A percentile compares a stretch with the other conserved stretches of the same genome.
Conservation (phyloP, 1,284 basidiomycete species). For the Salmacisia buchloeana region DNA sequence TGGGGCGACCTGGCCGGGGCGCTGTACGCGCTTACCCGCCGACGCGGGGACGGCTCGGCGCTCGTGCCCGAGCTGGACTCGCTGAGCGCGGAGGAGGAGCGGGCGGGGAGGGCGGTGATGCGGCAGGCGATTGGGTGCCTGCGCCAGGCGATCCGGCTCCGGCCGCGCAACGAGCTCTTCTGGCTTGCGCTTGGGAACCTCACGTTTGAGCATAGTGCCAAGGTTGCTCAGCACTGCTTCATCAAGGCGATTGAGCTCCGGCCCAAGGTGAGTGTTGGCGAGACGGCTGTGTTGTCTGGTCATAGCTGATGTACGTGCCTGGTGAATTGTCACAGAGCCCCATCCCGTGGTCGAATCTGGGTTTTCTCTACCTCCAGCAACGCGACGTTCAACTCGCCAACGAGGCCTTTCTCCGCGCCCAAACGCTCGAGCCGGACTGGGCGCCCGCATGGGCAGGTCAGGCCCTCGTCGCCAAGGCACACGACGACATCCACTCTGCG, state of each 20-base stretch:
- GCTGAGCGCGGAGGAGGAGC: neutral
- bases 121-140: constrained; percentile 61
- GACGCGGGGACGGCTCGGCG: neutral
- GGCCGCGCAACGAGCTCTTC: constrained; percentile 67
- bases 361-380: constrained; percentile 79
- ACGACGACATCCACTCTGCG: constrained; percentile 64
- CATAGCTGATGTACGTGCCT: constrained; percentile 9
- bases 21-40: constrained; percentile 24
- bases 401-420: constrained; percentile 78
- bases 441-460: constrained; percentile 90
- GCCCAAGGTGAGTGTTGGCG: constrained; percentile 54
- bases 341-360: constrained; percentile 78
- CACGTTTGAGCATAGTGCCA: constrained; percentile 65
- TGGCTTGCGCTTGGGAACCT: constrained; percentile 78
- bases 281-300: neutral
- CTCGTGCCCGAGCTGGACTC: neutral
- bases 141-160: constrained; percentile 68
- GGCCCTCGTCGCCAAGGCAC: constrained; percentile 69
- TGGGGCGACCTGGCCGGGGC: constrained; percentile 46
- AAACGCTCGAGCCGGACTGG: constrained; percentile 85
- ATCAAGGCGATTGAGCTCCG: constrained; percentile 82
- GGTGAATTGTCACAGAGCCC: constrained; percentile 60
- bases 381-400: constrained; percentile 77
- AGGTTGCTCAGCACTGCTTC: constrained; percentile 82
- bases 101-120: neutral